Evolutionary conservation across 306 rosid species (phyloP), one percentile per base, ranked within the genome.

Genomic region (Benincasa hispida): DNA sequence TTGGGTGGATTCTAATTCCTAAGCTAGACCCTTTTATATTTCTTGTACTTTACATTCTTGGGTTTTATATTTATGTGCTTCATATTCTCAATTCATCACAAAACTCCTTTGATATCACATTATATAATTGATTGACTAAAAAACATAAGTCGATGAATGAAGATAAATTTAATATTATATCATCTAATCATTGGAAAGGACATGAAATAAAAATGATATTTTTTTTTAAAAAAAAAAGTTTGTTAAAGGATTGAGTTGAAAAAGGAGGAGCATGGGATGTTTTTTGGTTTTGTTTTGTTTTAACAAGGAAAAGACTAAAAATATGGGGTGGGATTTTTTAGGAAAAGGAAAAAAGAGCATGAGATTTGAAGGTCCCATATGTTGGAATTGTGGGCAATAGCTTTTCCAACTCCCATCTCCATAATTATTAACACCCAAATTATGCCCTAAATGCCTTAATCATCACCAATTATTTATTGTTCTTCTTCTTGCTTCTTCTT

Each of bases 361-460:
- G 35, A 35, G 62, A 53, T 75, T n/a, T 56, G 68, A 75, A 17
- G 78, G 78, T 1, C 78, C 55, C 78, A 56, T 75, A 56, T 75
- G 78, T 75, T 75, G 79, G 70, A 70, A 58, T 76, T 15, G 27
- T 41, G 79, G 56, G 79, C 56, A 76, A 72, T 15, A 27, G 18
- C 42, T 70, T 69, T 45, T 47, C 17, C 24, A 67, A 12, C 8
- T 39, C 51, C 8, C 24, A 57, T 15, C 42, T 47, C 58, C 37
- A 70, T 63, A 19, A 63, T 70, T 70, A 47, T 70, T 69, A 70
- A 70, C 54, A 34, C 0, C 22, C 21, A 53, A 75, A 59, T 55
- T 42, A 57, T 57, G 35, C 12, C 37, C 68, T 57, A 35, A 75
- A 59, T 75, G 55, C 15, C 65, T 75, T 59, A 25, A 75, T 75